Evolutionary conservation across 441 rosid species (phyloP), one percentile per base, ranked within the genome.

Genomic region (Hura crepitans): DNA sequence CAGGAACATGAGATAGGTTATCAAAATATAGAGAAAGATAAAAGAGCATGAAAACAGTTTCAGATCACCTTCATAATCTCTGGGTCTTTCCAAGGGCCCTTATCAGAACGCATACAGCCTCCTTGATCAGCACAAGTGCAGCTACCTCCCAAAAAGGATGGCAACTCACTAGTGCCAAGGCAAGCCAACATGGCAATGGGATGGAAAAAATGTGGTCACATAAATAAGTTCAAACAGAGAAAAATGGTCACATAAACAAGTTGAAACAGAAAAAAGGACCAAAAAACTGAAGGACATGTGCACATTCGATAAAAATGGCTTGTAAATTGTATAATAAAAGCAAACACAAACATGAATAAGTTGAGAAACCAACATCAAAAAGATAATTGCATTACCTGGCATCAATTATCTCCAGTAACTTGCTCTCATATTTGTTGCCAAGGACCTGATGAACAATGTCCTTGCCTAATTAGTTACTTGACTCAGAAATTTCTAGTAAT

Each of bases 41-140:
- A 30, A 55, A 27, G 45, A 56, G 49, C 33, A 20, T 17, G 20
- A 54, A 23, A 39, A 49, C 54, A 60, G 42, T 35, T 20, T 31
- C 28, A 43, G 30, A 66, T 57, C 50, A 94, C 97, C 95, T 85
- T 92, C 74, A 95, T 27, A 62, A 90, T 80, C 57, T 86, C 96
- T 45, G 82, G 80, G 74, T 90, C 85, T 65, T 90, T 89, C 99
- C 97, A 94, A 27, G 97, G 96, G 70, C 97, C 99, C 81, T 92
- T 94, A 80, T 94, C 97, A 56, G 97, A 90, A 43, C 83, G 86
- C 96, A 92, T 84, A 66, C 99, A 94, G 47, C 97, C 97, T 71
- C 99, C 96, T 46, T 82, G 78, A 72, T 85, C 93, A 75, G 86
- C 87, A 80, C 97, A 94, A 69, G 89, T 89, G 79, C 99, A 94